phyloP scores from a whole-genome alignment of 164 flowering plant species.

The Brasenia schreberi region DNA sequence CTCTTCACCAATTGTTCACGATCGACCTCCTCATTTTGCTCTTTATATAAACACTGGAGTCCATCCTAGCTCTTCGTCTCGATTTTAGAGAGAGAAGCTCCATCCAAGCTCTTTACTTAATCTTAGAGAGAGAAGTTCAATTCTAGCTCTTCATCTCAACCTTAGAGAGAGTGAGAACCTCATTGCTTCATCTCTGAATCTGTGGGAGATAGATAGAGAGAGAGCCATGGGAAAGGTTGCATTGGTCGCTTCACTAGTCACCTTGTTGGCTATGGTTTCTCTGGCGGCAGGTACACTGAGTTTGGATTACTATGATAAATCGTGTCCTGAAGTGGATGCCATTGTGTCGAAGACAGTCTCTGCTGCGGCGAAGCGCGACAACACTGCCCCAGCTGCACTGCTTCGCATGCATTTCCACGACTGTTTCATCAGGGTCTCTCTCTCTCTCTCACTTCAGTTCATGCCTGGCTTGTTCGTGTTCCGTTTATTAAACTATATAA shows the following conservation, averaged over 20 bases:
- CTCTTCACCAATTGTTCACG: no score
- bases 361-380: constrained; percentile 38
- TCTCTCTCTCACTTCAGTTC: background rate
- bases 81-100: no score
- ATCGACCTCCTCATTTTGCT: no score
- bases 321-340: constrained; percentile 59
- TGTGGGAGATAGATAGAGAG: background rate
- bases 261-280: constrained; percentile 12
- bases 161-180: background rate
- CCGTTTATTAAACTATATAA: background rate
- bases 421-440: constrained; percentile 64
- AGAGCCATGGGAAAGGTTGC: constrained; percentile 23
- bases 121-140: background rate
- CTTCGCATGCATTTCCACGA: constrained; percentile 90
- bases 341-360: constrained; percentile 30
- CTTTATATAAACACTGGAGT: no score
- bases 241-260: constrained; percentile 11
- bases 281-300: constrained; percentile 26
- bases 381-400: constrained; percentile 66
- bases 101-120: no score
- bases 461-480: background rate
- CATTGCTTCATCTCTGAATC: no score
- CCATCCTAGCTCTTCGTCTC: no score
- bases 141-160: background rate
- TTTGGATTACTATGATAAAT: constrained; percentile 43